A percentile compares a stretch with the other conserved stretches of the same genome.
These are phyloP conservation scores for Aeminium ludgeri DNA, from an alignment of 495 filamentous ascomycete genomes.

Conservation along the genomic window DNA sequence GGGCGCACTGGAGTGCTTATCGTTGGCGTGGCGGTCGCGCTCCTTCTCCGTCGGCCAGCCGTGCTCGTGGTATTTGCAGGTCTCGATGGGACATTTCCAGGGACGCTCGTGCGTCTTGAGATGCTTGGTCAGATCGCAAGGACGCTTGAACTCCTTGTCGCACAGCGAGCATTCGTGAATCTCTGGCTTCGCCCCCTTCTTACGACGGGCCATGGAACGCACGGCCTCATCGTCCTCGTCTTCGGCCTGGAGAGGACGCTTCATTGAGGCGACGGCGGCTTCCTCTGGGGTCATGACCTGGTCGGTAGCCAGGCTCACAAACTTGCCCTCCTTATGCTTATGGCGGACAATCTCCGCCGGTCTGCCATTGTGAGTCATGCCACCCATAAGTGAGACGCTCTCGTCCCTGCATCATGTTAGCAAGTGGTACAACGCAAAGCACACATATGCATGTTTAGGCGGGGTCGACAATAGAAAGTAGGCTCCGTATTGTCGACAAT, in stretches of 20 bases:
- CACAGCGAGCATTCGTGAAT: slow-evolving; percentile 34
- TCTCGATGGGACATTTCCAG: slow-evolving; percentile 68
- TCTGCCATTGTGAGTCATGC: slow-evolving; percentile 57
- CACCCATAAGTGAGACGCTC: slow-evolving; percentile 55
- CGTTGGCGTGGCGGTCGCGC: slow-evolving; percentile 82
- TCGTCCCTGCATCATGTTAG: slow-evolving; percentile 41
- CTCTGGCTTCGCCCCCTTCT: slow-evolving; percentile 47
- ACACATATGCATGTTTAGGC: not conserved
- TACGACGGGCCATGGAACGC: slow-evolving; percentile 78
- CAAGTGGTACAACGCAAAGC: slow-evolving; percentile 9
- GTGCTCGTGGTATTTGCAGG: slow-evolving; percentile 70
- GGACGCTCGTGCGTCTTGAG: slow-evolving; percentile 93
- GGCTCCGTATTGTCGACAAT: not conserved
- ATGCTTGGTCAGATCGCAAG: slow-evolving; percentile 87
- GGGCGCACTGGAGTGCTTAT: slow-evolving; percentile 74
- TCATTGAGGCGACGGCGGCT: slow-evolving; percentile 9
- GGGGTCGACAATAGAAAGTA: not conserved
- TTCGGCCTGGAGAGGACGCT: slow-evolving; percentile 16
- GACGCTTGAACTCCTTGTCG: slow-evolving; percentile 79
- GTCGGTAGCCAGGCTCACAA: slow-evolving; percentile 49
- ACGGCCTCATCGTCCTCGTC: slow-evolving; percentile 49
- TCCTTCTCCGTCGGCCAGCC: slow-evolving; percentile 98
- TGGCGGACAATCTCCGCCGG: slow-evolving; percentile 62
- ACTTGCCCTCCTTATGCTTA: slow-evolving; percentile 51
- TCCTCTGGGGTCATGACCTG: slow-evolving; percentile 9